Percentiles rank a stretch among this genome's conserved stretches.
phyloP scores from a whole-genome alignment of 306 rosid genomes.

The Prunus mira region DNA sequence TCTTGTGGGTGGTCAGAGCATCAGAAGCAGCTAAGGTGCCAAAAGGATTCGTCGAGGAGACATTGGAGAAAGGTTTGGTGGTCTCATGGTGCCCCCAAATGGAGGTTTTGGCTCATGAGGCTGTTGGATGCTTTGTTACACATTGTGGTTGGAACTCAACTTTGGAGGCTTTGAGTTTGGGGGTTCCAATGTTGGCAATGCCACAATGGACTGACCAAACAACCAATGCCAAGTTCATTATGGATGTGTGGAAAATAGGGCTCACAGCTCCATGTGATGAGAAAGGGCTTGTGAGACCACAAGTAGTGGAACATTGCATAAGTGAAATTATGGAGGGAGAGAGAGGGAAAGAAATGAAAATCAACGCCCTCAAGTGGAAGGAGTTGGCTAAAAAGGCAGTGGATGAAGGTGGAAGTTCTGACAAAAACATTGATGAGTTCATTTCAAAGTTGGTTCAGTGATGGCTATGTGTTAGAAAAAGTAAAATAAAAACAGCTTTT shows the following conservation, averaged over 20 bases:
- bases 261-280: not conserved
- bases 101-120: slow-evolving; percentile 14
- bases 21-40: slow-evolving; percentile 22
- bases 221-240: slow-evolving; percentile 4
- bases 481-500: too few species aligned
- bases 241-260: slow-evolving; percentile 17
- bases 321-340: slow-evolving; percentile 4
- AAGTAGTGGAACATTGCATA: not conserved
- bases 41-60: slow-evolving; percentile 21
- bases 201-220: not conserved
- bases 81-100: slow-evolving; percentile 11
- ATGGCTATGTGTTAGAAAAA: too few species aligned
- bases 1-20: slow-evolving; percentile 38
- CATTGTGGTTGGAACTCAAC: slow-evolving; percentile 18
- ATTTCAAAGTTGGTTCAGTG: not conserved
- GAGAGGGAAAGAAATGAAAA: not conserved
- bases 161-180: slow-evolving; percentile 5
- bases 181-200: not conserved
- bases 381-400: not conserved
- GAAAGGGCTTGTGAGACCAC: slow-evolving; percentile 11
- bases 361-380: not conserved
- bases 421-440: not conserved
- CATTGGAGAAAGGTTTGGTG: slow-evolving; percentile 11
- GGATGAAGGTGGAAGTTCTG: not conserved
- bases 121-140: slow-evolving; percentile 10